Percentiles rank a stretch among this genome's conserved stretches.
These are phyloP conservation scores for Chlamydomonas sp. DNA, from an alignment of 139 green algal genomes.

Conservation along the genomic window DNA sequence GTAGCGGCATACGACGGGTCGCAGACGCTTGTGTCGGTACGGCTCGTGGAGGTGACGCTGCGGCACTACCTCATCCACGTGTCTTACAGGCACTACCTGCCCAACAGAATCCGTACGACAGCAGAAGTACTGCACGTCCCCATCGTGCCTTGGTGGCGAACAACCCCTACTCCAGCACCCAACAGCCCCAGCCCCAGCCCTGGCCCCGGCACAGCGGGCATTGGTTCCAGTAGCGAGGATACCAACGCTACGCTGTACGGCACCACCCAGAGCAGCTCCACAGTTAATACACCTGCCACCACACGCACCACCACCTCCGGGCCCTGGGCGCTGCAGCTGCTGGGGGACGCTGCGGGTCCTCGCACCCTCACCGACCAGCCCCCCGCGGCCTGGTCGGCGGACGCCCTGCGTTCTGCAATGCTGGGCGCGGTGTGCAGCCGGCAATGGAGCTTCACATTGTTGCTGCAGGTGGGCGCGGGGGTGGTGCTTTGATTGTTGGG, in stretches of 20 bases:
- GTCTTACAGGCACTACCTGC: constrained; percentile 38
- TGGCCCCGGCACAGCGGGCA: neutral
- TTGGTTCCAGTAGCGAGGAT: neutral
- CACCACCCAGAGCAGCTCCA: neutral
- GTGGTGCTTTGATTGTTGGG: neutral
- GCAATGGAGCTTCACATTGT: constrained; percentile 34
- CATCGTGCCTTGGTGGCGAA: neutral
- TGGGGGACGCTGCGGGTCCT: neutral
- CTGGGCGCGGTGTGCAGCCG: constrained; percentile 38
- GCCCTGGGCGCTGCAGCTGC: constrained; percentile 18
- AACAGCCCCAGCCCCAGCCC: neutral
- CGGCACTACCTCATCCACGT: constrained; percentile 7
- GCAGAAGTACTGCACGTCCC: constrained; percentile 30
- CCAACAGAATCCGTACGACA: constrained; percentile 9
- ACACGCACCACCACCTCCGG: too few relatives aligned
- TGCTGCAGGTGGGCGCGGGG: constrained; percentile 12
- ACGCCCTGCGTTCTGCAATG: neutral
- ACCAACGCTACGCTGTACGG: neutral
- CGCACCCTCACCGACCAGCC: neutral
- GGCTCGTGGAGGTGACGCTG: constrained; percentile 36
- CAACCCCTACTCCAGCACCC: neutral
- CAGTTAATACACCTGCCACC: neutral
- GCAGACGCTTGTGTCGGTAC: constrained; percentile 44
- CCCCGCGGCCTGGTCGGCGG: neutral
- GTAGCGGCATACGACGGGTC: constrained; percentile 22